phyloP scores from a whole-genome alignment of 257 asterid species.

The Galeopsis tetrahit region DNA sequence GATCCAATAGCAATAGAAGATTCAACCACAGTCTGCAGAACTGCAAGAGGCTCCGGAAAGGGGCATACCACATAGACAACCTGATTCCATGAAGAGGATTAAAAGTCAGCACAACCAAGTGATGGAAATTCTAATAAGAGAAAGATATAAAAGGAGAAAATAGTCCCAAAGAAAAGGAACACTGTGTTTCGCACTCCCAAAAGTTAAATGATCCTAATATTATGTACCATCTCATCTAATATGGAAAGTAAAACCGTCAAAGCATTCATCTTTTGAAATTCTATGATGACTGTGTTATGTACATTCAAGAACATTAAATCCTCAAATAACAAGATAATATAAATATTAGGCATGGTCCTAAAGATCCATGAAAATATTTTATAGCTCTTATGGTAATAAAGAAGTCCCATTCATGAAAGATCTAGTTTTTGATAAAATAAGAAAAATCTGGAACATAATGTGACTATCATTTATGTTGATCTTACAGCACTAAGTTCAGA shows the following conservation, averaged over 20 bases:
- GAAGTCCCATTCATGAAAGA: background rate
- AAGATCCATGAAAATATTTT: slow-evolving; percentile 8
- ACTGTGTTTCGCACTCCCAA: background rate
- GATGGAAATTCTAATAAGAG: slow-evolving; percentile 19
- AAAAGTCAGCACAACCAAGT: slow-evolving; percentile 21
- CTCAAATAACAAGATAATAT: slow-evolving; percentile 26
- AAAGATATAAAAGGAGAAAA: slow-evolving; percentile 3
- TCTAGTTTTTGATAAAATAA: background rate
- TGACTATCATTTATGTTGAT: slow-evolving; percentile 12
- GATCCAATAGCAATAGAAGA: slow-evolving; percentile 94
- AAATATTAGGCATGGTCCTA: slow-evolving; percentile 4
- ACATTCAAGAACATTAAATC: slow-evolving; percentile 22
- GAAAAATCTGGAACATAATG: slow-evolving; percentile 7
- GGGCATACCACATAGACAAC: slow-evolving; percentile 98
- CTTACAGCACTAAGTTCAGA: slow-evolving; percentile 22
- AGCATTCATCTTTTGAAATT: slow-evolving; percentile 14
- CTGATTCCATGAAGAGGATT: slow-evolving; percentile 49
- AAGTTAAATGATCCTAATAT: background rate
- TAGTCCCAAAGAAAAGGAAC: slow-evolving; percentile 14
- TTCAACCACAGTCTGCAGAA: slow-evolving; percentile 88
- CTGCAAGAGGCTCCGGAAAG: slow-evolving; percentile 97
- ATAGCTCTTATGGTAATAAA: slow-evolving; percentile 10
- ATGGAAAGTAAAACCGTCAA: slow-evolving; percentile 13
- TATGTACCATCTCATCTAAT: background rate
- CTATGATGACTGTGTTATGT: slow-evolving; percentile 22